Percentiles rank a stretch among this genome's conserved stretches.
These are phyloP conservation scores for Senna siamea DNA, from an alignment of 306 rosid genomes.

Conservation along the genomic window DNA sequence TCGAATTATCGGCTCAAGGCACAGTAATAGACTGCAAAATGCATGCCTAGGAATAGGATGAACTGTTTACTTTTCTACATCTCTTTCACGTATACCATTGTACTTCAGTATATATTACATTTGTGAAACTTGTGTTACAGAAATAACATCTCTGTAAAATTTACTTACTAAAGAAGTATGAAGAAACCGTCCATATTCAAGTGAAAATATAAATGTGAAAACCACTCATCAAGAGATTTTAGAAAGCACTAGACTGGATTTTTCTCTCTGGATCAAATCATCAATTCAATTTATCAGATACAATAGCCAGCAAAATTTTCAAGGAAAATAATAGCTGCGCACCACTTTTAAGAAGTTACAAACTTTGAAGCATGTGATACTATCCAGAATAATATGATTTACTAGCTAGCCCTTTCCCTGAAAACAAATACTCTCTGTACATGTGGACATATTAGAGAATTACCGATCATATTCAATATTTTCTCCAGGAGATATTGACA, in stretches of 20 bases:
- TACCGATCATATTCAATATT: slow-evolving; percentile 94
- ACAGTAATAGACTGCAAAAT: neutral
- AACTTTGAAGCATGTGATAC: slow-evolving; percentile 30
- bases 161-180: neutral
- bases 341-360: neutral
- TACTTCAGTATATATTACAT: neutral
- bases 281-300: neutral
- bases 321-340: neutral
- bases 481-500: slow-evolving; percentile 66
- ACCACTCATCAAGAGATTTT: neutral
- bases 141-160: neutral
- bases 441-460: slow-evolving; percentile 16
- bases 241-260: neutral
- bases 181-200: neutral
- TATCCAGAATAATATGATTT: neutral
- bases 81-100: neutral
- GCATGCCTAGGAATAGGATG: neutral
- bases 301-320: neutral
- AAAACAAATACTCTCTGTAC: neutral
- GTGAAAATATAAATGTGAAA: neutral
- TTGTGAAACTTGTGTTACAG: neutral
- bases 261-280: neutral
- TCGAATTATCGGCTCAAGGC: neutral
- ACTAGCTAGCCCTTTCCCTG: slow-evolving; percentile 26
- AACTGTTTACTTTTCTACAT: neutral